Evolutionary conservation across 2,329 filamentous ascomycete genomes (phyloP), one percentile per base, ranked within the genome.

Genomic region (Esteya vermicola): DNA sequence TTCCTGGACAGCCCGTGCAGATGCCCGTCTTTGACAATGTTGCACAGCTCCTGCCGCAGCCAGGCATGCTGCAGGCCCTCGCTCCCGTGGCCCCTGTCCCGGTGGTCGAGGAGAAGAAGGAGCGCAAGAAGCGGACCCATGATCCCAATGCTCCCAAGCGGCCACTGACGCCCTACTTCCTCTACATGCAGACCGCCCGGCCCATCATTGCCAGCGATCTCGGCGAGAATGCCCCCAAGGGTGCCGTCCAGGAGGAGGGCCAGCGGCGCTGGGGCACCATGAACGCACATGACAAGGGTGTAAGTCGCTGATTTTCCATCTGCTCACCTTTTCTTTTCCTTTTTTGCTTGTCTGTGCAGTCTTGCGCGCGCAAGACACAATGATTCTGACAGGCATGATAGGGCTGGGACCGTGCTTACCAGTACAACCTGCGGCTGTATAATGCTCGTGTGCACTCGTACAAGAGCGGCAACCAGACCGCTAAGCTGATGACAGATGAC

Each of bases 81-180:
- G 23, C 60, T 58, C 56, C 33, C 49, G 60, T 41, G 3, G 39
- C 48, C n/a, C n/a, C n/a, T 55, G 26, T 58, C 59, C 12, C 67
- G 20, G 63, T 61, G 1, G 70, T 65, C 9, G 72, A 77, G 53
- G 75, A 78, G 58, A 82, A 85, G 72, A 86, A 86, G 71, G 86
- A 91, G 70, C 80, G 83, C 60, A 89, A 91, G 72, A 88, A 88
- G 69, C 75, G 79, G 45, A 78, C 77, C 32, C 78, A 83, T 54
- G 89, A 96, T 58, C 88, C 88, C 50, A 93, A 94, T 59, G 88
- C 88, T 7, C 89, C 89, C 44, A 96, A 95, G 74, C 78, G 88
- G 38, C 88, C 89, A 9, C 62, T 95, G 54, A 96, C 89, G 6
- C 86, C 89, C 3, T 95, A 93, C 67, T 94, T 96, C 68, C 67